Percentiles rank a stretch among this genome's conserved stretches.
Evolutionary conservation across 768 basidiomycete species (phyloP).

Genomic region (Galerina marginata): DNA sequence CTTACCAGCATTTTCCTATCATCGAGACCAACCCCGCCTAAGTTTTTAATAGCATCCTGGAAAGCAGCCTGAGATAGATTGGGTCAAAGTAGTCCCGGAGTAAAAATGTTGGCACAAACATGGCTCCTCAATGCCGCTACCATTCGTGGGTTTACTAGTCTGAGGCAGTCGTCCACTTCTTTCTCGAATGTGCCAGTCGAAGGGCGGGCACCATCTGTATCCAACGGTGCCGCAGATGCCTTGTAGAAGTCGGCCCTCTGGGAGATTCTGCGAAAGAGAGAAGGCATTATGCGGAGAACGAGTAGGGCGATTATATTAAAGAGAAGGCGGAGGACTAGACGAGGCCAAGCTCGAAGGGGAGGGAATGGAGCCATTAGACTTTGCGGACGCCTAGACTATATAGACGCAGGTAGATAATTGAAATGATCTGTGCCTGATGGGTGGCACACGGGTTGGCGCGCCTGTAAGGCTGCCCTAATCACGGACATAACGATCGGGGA

Average conservation of each 20-base stretch:
- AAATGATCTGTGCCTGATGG: conserved; percentile 5
- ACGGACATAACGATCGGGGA: conserved; percentile 13
- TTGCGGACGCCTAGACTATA: not conserved
- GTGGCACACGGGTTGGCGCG: conserved; percentile 8
- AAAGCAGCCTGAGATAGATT: not conserved
- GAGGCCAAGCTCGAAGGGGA: not conserved
- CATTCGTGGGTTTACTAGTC: conserved; percentile 24
- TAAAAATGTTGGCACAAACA: not conserved
- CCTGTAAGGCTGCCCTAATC: conserved; percentile 14
- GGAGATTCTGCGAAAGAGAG: conserved; percentile 28
- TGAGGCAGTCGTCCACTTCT: conserved; percentile 31
- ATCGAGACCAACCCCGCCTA: conserved; percentile 47
- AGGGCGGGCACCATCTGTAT: conserved; percentile 40
- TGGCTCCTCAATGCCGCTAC: not conserved
- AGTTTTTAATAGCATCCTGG: conserved; percentile 54
- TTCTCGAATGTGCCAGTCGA: conserved; percentile 27
- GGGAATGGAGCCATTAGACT: not conserved
- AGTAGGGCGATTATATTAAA: conserved; percentile 10
- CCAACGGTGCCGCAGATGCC: conserved; percentile 33
- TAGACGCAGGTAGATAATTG: not conserved
- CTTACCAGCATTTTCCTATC: conserved; percentile 67
- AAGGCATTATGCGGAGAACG: conserved; percentile 23
- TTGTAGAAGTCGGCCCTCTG: conserved; percentile 27
- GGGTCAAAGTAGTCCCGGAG: too few relatives aligned
- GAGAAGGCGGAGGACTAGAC: conserved; percentile 1